phyloP scores from a whole-genome alignment of 1,139 yeast genomes.

The Candida freyschussii region DNA sequence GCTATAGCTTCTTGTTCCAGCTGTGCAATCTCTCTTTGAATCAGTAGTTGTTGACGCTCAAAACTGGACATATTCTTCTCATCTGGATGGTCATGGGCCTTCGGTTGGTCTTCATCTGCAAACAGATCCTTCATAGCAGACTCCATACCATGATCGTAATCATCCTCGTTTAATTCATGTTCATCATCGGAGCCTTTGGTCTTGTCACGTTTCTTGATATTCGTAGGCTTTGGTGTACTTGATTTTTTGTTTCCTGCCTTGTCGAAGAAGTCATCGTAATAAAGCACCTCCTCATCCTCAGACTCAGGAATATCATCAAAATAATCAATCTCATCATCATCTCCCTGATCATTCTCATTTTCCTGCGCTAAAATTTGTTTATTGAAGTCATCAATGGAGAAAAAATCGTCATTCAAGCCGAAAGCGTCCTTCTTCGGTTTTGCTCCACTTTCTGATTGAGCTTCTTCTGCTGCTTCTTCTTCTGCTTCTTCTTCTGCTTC shows the following conservation, averaged over 20 bases:
- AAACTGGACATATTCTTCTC: slow-evolving; percentile 58
- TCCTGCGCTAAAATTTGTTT: slow-evolving; percentile 75
- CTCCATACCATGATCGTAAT: slow-evolving; percentile 52
- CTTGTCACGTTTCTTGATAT: slow-evolving; percentile 17
- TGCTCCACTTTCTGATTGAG: slow-evolving; percentile 1
- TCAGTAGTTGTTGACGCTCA: slow-evolving; percentile 75
- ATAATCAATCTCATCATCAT: slow-evolving; percentile 57
- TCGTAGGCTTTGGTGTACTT: slow-evolving; percentile 11
- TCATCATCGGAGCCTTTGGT: slow-evolving; percentile 29
- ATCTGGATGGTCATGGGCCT: slow-evolving; percentile 10
- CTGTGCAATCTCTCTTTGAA: slow-evolving; percentile 70
- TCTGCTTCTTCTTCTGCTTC: slow-evolving; percentile 20
- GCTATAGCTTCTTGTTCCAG: slow-evolving; percentile 86
- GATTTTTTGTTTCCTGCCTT: slow-evolving; percentile 28
- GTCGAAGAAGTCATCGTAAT: slow-evolving; percentile 73
- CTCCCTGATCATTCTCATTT: slow-evolving; percentile 34
- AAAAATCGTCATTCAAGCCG: slow-evolving; percentile 81
- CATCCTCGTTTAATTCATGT: slow-evolving; percentile 39
- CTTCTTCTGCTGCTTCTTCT: slow-evolving; percentile 8
- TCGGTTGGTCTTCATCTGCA: slow-evolving; percentile 44
- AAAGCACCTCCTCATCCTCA: slow-evolving; percentile 59
- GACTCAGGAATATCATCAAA: slow-evolving; percentile 57
- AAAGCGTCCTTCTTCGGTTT: slow-evolving; percentile 29
- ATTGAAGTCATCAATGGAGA: slow-evolving; percentile 81
- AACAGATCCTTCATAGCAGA: slow-evolving; percentile 61